Evolutionary conservation across 768 basidiomycete genomes (phyloP), one percentile per base, ranked within the genome.

Genomic region (Auriscalpium vulgare): DNA sequence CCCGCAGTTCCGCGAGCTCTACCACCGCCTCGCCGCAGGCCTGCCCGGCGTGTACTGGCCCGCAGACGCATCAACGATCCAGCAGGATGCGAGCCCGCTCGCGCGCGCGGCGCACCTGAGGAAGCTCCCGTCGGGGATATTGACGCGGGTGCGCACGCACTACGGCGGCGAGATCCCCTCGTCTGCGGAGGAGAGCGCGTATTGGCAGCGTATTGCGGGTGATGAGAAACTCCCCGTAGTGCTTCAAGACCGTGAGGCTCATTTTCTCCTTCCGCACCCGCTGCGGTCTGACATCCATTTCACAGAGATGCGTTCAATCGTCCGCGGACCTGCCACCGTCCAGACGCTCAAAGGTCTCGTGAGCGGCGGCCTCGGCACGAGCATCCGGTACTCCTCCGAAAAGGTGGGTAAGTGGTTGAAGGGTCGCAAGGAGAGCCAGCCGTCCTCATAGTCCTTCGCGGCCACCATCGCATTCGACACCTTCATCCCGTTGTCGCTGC

Each of bases 401-500:
- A 97, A 97, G 74, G 73, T 95, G 17, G 70, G 79, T 38, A 97
- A 97, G 71, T 97, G 92, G 88, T 88, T 88, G 82, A 69, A 68
- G 52, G 71, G 74, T 17, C 55, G 66, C 50, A 78, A 76, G 67
- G 75, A 78, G 37, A 67, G 70, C 5, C 69, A 71, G 3, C 72
- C 79, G 5, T 82, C 58, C 13, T 48, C 58, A 51, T 59, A 43
- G 17, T 43, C 29, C 29, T 29, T 29, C 29, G 29, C 29, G 4
- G 4, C 29, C 29, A 29, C 29, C 29, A 29, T 29, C 29, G 29
- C 29, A 29, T 29, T 29, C 29, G 29, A 29, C 29, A 29, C 29
- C 29, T 21, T 29, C 29, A 29, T 29, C 29, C 29, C 29, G 29
- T 29, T 29, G 29, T 29, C 29, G 29, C 29, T 29, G 29, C 29